These are phyloP conservation scores for Microthyrium microscopicum DNA, from an alignment of 2,329 filamentous ascomycete species.

Conservation along the genomic window DNA sequence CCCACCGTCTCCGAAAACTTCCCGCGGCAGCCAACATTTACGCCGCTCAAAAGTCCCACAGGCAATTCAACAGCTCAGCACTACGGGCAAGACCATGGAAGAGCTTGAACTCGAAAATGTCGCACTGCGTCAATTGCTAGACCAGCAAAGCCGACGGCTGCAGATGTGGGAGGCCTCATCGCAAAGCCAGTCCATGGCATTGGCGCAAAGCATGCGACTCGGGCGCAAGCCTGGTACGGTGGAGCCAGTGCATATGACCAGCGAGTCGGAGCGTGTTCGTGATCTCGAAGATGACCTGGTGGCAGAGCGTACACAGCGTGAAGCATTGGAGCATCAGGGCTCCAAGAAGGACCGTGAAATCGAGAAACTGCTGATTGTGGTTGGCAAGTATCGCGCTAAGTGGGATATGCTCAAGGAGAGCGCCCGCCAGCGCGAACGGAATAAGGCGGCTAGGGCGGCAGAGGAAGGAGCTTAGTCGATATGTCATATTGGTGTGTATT, in stretches of 20 bases:
- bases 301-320: slow-evolving; percentile 41
- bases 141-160: slow-evolving; percentile 73
- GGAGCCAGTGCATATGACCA: slow-evolving; percentile 2
- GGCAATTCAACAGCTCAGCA: slow-evolving; percentile 20
- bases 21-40: slow-evolving; percentile 21
- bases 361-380: slow-evolving; percentile 37
- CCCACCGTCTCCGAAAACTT: slow-evolving; percentile 28
- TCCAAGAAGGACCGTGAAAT: slow-evolving; percentile 46
- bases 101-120: slow-evolving; percentile 81
- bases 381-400: slow-evolving; percentile 42
- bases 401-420: slow-evolving; percentile 56
- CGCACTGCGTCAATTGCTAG: slow-evolving; percentile 67
- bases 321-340: slow-evolving; percentile 42
- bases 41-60: slow-evolving; percentile 17
- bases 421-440: slow-evolving; percentile 22
- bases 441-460: not conserved
- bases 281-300: slow-evolving; percentile 35
- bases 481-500: too few relatives aligned
- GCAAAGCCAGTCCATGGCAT: slow-evolving; percentile 68
- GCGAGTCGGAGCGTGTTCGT: slow-evolving; percentile 9
- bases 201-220: slow-evolving; percentile 33
- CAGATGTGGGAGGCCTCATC: slow-evolving; percentile 86
- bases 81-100: slow-evolving; percentile 52
- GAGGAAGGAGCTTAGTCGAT: too few relatives aligned
- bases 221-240: slow-evolving; percentile 1